Base-by-base conservation (phyloP, 345 rosid genomes). In the Eucalyptus curtisii region DNA sequence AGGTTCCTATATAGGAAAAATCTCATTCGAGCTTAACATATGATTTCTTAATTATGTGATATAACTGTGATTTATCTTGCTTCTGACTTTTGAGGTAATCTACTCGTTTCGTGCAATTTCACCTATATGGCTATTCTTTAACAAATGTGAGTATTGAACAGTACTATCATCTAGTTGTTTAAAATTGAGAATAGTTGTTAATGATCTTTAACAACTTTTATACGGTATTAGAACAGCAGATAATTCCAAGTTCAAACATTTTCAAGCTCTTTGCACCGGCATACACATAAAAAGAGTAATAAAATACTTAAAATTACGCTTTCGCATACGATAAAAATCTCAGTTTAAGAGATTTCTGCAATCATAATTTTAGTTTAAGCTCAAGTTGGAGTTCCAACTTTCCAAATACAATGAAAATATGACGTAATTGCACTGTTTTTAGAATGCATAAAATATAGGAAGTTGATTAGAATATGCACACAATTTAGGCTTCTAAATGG, bases 171-270 rank as follows among this genome's bases (percentile, higher is more conserved):
- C n/a, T 57, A 57, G 71, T 61, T 27, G 71, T 61, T 61, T 30
- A 61, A 30, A 61, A 61, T 30, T 61, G 17, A 61, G 33, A 13
- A 61, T 30, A 61, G 33, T 30, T 6, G 33, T 33, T 61, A 13
- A 61, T 61, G 71, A 27, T 61, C 17, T 52, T 61, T 61, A 61
- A 61, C 31, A 30, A 61, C 33, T 61, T 61, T 30, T 61, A 30
- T 30, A 3, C 0, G 1, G 16, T 30, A 30, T 3, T 13, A 9
- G 7, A 13, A 57, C 4, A 57, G 13, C 7, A 57, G 1, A 25
- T 10, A 25, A 25, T 57, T 57, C 7, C 1, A 0, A 57, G 14
- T 57, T 57, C n/a, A 57, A 57, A 57, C 7, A 25, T 57, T 57
- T 57, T 59, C 66, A 59, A 27, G n/a, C 66, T 59, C n/a, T 27